Conservation (phyloP, 2,329 filamentous ascomycete species). For the Neoscytalidium dimidiatum region DNA sequence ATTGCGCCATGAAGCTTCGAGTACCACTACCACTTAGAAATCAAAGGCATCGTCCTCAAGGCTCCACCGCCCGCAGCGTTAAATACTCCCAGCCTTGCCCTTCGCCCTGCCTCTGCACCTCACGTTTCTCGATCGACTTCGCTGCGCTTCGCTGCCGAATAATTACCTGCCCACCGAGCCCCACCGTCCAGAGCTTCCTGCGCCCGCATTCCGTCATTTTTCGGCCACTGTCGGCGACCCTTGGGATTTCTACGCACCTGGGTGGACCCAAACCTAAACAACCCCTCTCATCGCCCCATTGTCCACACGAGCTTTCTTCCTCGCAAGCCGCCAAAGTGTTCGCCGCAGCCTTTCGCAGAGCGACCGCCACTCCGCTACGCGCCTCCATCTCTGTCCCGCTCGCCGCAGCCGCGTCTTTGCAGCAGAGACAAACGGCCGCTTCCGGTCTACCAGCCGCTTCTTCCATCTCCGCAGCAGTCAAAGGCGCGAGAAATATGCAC, state of each 20-base stretch:
- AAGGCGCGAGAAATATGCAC: conserved; percentile 71
- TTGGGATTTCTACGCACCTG: conserved; percentile 12
- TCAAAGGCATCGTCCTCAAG: not conserved
- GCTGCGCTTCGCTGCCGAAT: not conserved
- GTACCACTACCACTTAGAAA: conserved; percentile 20
- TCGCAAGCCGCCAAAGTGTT: conserved; percentile 80
- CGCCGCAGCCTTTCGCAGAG: conserved; percentile 76
- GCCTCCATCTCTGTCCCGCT: conserved; percentile 73
- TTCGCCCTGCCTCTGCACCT: not conserved
- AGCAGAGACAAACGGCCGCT: conserved; percentile 56
- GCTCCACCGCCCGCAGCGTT: conserved; percentile 8
- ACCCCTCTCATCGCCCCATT: not conserved
- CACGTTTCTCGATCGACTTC: not conserved
- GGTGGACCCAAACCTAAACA: not conserved
- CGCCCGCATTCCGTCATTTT: conserved; percentile 16
- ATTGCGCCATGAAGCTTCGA: conserved; percentile 21
- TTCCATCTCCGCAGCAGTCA: conserved; percentile 23
- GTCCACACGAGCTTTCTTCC: not conserved
- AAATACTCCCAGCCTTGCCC: conserved; percentile 9
- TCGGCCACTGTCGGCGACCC: not conserved
- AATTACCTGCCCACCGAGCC: not conserved
- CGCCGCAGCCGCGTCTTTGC: conserved; percentile 69
- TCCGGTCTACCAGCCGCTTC: conserved; percentile 38
- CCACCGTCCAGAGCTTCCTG: not conserved
- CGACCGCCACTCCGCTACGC: conserved; percentile 62